Conservation (phyloP, 2,329 filamentous ascomycete species). For the Sporothrix brasiliensis region DNA sequence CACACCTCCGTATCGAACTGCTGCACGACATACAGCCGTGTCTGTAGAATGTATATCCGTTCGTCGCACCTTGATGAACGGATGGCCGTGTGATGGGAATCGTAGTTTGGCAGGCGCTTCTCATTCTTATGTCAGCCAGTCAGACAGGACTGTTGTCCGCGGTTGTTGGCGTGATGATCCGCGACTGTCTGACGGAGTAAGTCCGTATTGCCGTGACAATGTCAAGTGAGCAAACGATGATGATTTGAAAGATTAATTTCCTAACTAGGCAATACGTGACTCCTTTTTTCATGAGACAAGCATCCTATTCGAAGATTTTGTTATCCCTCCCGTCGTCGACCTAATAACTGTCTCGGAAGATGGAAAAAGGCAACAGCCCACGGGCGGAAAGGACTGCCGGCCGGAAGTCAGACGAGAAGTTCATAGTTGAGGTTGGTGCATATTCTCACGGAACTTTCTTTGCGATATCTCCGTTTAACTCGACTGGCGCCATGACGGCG, state of each 20-base stretch:
- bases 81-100: neutral
- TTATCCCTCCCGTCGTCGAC: neutral
- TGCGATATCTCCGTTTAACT: neutral
- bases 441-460: neutral
- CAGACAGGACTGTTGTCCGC: neutral
- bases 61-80: conserved; percentile 1
- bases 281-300: neutral
- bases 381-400: neutral
- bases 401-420: neutral
- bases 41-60: neutral
- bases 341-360: neutral
- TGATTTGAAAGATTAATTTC: conserved; percentile 20
- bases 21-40: neutral
- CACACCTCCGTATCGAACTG: neutral
- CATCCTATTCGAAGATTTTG: neutral
- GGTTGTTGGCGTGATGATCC: neutral
- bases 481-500: neutral
- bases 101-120: neutral
- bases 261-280: conserved; percentile 1
- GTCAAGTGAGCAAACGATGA: neutral
- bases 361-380: conserved; percentile 1
- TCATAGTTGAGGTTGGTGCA: neutral
- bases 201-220: conserved; percentile 2
- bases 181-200: neutral
- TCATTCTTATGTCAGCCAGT: neutral